A percentile compares a stretch with the other conserved stretches of the same genome.
These are phyloP conservation scores for Tetrapisispora nanseiensis DNA, from an alignment of 805 yeast species.

Conservation along the genomic window DNA sequence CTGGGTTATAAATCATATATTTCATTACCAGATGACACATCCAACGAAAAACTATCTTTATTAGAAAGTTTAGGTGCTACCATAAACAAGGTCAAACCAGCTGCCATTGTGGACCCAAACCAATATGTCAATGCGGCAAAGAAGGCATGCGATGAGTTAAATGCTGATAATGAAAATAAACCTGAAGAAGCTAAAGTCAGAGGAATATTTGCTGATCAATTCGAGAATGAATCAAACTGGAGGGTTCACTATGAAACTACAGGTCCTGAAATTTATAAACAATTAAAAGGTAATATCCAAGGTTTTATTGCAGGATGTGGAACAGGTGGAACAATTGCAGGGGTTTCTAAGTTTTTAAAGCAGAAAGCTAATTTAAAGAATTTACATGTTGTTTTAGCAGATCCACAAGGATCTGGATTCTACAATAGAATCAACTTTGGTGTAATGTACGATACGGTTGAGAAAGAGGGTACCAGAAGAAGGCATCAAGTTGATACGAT, in stretches of 20 bases:
- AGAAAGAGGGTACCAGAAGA: slow-evolving; percentile 86
- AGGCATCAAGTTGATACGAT: slow-evolving; percentile 94
- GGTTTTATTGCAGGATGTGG: slow-evolving; percentile 88
- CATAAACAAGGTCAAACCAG: slow-evolving; percentile 82
- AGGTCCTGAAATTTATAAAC: slow-evolving; percentile 86
- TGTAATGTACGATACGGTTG: slow-evolving; percentile 85
- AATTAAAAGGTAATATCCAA: slow-evolving; percentile 56
- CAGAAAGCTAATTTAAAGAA: slow-evolving; percentile 37
- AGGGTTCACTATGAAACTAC: slow-evolving; percentile 69
- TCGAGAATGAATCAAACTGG: slow-evolving; percentile 92
- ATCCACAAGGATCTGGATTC: slow-evolving; percentile 93
- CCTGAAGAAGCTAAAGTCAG: slow-evolving; percentile 27
- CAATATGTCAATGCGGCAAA: slow-evolving; percentile 90
- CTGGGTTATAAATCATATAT: slow-evolving; percentile 85
- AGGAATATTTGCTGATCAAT: slow-evolving; percentile 91
- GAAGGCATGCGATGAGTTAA: slow-evolving; percentile 43
- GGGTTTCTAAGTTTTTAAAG: slow-evolving; percentile 70
- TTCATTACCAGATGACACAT: slow-evolving; percentile 91
- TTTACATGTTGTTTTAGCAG: slow-evolving; percentile 62
- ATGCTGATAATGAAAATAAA: slow-evolving; percentile 32
- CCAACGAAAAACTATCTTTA: slow-evolving; percentile 68
- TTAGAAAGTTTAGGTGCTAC: slow-evolving; percentile 69
- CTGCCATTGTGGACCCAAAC: slow-evolving; percentile 85
- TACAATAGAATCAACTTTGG: slow-evolving; percentile 78
- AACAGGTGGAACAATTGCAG: slow-evolving; percentile 95